These are phyloP conservation scores for Sisymbrium irio DNA, from an alignment of 345 rosid genomes.

Conservation along the genomic window DNA sequence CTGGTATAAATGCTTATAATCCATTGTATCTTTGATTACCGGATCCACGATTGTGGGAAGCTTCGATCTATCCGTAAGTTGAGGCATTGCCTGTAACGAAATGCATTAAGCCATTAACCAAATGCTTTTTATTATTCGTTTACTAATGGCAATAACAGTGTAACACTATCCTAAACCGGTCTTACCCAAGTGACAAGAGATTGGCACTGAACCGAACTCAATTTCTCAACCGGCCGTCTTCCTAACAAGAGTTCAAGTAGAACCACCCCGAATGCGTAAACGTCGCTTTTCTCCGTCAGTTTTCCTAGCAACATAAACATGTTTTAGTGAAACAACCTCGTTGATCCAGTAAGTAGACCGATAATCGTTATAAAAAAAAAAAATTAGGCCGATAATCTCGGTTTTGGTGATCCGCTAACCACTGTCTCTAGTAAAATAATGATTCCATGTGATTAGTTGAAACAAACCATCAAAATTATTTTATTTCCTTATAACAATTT, in stretches of 20 bases:
- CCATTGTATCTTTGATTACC: constrained; percentile 67
- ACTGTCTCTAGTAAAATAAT: constrained; percentile 1
- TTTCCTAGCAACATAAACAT: constrained; percentile 47
- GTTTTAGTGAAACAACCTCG: not conserved
- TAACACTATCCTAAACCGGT: not conserved
- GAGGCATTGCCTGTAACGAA: constrained; percentile 87
- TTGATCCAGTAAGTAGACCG: not conserved
- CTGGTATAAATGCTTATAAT: constrained; percentile 86
- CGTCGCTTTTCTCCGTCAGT: constrained; percentile 92
- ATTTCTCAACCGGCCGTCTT: constrained; percentile 82
- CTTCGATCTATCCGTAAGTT: constrained; percentile 80
- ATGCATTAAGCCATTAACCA: not conserved
- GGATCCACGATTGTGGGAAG: constrained; percentile 89
- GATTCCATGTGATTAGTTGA: constrained; percentile 24
- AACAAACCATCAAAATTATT: not conserved
- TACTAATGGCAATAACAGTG: not conserved
- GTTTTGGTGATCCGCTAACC: not conserved
- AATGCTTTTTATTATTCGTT: not conserved
- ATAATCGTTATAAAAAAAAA: too few species aligned
- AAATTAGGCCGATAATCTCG: not conserved
- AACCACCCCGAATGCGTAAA: constrained; percentile 89
- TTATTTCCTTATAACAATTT: not conserved
- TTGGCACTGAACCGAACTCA: constrained; percentile 82
- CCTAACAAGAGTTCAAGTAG: constrained; percentile 88
- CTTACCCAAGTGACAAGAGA: constrained; percentile 93